These are phyloP conservation scores for Lasiodiplodia gonubiensis DNA, from an alignment of 2,329 filamentous ascomycete species.

Conservation along the genomic window DNA sequence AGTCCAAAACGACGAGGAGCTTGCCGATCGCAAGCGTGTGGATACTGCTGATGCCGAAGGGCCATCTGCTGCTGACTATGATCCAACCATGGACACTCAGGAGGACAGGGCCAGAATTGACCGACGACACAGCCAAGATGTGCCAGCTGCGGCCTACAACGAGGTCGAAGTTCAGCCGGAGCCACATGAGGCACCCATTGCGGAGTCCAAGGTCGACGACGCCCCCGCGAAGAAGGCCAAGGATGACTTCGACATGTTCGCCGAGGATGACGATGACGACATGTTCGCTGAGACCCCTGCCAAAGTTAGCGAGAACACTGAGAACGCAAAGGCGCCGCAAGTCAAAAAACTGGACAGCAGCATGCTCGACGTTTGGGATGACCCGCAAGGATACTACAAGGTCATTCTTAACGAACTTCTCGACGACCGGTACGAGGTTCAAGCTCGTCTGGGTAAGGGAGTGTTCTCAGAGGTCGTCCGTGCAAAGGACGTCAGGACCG, in stretches of 20 bases:
- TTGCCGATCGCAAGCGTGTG: constrained; percentile 41
- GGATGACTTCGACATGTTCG: constrained; percentile 69
- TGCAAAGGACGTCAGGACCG: constrained; percentile 72
- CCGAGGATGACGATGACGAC: constrained; percentile 70
- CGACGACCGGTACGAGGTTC: constrained; percentile 86
- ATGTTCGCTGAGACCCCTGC: constrained; percentile 83
- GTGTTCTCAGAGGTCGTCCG: constrained; percentile 98
- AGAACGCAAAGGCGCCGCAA: constrained; percentile 38
- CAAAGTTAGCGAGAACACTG: constrained; percentile 57
- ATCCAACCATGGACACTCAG: constrained; percentile 85
- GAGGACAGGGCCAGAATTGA: constrained; percentile 78
- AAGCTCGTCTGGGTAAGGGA: constrained; percentile 85
- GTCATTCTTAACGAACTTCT: constrained; percentile 90
- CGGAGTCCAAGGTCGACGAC: constrained; percentile 44
- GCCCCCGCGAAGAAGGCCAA: constrained; percentile 47
- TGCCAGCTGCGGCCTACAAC: constrained; percentile 26
- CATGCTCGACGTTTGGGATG: constrained; percentile 74
- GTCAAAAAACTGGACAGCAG: constrained; percentile 69
- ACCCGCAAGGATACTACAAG: constrained; percentile 95
- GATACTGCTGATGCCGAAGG: constrained; percentile 63
- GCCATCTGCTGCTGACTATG: constrained; percentile 91
- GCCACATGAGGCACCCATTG: constrained; percentile 58
- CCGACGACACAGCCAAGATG: constrained; percentile 49
- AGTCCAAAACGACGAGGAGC: constrained; percentile 48
- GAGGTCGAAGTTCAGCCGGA: constrained; percentile 54